Conservation (phyloP, 352 stramenopile genomes). For the Phytophthora megakarya region DNA sequence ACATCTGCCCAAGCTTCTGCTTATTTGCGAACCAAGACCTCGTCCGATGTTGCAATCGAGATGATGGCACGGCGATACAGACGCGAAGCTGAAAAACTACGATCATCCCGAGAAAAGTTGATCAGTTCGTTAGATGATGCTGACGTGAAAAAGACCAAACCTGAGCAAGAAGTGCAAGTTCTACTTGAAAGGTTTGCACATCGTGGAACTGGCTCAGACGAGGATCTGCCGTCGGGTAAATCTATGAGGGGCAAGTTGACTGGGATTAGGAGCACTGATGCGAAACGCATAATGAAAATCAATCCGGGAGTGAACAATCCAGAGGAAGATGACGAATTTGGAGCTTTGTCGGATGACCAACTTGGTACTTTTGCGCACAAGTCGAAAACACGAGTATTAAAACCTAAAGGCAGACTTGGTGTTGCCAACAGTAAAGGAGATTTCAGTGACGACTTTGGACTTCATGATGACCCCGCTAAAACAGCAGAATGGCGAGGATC, state of each 20-base stretch:
- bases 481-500: constrained; percentile 15
- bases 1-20: constrained; percentile 37
- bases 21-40: constrained; percentile 37
- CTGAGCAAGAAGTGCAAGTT: constrained; percentile 18
- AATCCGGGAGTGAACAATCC: background rate
- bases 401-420: background rate
- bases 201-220: background rate
- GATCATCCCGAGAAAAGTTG: constrained; percentile 24
- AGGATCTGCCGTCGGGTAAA: background rate
- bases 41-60: constrained; percentile 34
- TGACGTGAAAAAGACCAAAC: too few species aligned
- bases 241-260: background rate
- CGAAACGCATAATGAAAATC: background rate
- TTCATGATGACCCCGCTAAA: constrained; percentile 10
- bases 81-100: constrained; percentile 39
- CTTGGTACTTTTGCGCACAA: background rate
- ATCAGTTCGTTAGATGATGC: constrained; percentile 5
- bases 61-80: constrained; percentile 45
- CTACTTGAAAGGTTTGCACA: constrained; percentile 1
- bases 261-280: background rate
- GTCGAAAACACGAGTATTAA: background rate
- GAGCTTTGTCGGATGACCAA: background rate
- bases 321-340: background rate
- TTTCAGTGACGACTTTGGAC: background rate
- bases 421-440: background rate